Evolutionary conservation across 2,329 filamentous ascomycete species (phyloP).

Genomic region (Penicillium palitans): DNA sequence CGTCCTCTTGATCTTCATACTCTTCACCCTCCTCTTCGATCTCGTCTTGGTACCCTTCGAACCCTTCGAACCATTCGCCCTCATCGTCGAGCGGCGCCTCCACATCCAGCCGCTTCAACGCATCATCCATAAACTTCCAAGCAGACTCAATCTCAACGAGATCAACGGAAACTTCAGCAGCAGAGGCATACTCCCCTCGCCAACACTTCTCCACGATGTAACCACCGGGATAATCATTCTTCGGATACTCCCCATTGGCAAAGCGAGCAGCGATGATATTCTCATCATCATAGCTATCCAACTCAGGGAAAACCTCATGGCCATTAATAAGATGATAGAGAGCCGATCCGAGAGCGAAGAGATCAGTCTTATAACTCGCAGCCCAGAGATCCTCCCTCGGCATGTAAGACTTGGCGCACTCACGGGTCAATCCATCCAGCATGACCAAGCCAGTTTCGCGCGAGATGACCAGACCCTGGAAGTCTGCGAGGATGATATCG

Average conservation of each 20-base stretch:
- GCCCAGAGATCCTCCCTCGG: constrained; percentile 7
- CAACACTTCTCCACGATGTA: constrained; percentile 20
- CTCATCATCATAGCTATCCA: constrained; percentile 13
- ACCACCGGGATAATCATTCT: constrained; percentile 11
- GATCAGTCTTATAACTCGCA: constrained; percentile 18
- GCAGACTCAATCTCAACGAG: constrained; percentile 1
- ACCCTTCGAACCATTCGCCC: neutral
- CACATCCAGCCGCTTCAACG: neutral
- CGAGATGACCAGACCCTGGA: constrained; percentile 19
- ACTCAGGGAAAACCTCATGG: constrained; percentile 18
- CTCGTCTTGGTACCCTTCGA: neutral
- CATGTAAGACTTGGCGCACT: constrained; percentile 17
- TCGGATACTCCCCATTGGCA: constrained; percentile 9
- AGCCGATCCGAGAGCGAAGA: constrained; percentile 25
- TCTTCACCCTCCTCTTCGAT: neutral
- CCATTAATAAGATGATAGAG: constrained; percentile 24
- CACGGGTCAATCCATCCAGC: constrained; percentile 19
- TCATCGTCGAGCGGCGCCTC: neutral
- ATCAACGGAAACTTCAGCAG: constrained; percentile 11
- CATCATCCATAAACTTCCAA: neutral
- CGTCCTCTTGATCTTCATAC: too few species aligned
- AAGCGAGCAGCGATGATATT: constrained; percentile 1
- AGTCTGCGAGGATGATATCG: constrained; percentile 16
- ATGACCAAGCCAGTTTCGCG: constrained; percentile 1
- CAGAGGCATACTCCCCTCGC: constrained; percentile 15